Conservation (phyloP, 2,329 filamentous ascomycete species). For the Ilyonectria mors-panacis region DNA sequence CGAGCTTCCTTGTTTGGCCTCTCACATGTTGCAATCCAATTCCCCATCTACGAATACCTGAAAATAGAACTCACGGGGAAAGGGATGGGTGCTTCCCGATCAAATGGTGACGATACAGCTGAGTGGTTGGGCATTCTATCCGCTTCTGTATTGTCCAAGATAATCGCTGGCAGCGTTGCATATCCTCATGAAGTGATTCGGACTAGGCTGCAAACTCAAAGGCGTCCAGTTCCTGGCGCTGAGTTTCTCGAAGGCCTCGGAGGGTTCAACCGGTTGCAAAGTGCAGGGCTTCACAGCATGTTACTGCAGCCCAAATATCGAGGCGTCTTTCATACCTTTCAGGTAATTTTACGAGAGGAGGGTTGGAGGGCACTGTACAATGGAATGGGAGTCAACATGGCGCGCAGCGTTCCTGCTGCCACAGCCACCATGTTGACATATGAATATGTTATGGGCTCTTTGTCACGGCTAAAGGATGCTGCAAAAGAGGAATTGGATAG, state of each 20-base stretch:
- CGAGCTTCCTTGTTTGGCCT: constrained; percentile 91
- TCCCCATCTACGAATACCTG: constrained; percentile 93
- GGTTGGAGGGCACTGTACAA: constrained; percentile 97
- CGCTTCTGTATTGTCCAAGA: constrained; percentile 92
- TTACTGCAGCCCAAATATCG: constrained; percentile 70
- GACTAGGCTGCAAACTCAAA: constrained; percentile 93
- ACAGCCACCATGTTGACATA: constrained; percentile 98
- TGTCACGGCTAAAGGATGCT: constrained; percentile 17
- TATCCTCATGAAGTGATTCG: constrained; percentile 98
- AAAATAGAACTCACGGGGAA: constrained; percentile 91
- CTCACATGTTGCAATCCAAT: constrained; percentile 96
- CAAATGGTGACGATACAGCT: constrained; percentile 66
- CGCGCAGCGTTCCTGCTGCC: constrained; percentile 92
- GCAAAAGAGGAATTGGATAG: neutral
- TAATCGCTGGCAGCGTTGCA: constrained; percentile 91
- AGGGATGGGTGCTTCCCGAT: constrained; percentile 79
- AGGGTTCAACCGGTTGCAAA: constrained; percentile 49
- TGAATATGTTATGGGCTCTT: constrained; percentile 77
- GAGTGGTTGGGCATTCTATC: constrained; percentile 83
- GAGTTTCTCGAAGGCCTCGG: constrained; percentile 65
- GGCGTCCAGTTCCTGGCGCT: constrained; percentile 73
- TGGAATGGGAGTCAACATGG: constrained; percentile 96
- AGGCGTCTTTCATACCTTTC: constrained; percentile 84
- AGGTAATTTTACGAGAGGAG: constrained; percentile 88
- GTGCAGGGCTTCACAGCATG: constrained; percentile 30